Evolutionary conservation across 1,284 basidiomycete species (phyloP).

Genomic region (Pterula multifida): DNA sequence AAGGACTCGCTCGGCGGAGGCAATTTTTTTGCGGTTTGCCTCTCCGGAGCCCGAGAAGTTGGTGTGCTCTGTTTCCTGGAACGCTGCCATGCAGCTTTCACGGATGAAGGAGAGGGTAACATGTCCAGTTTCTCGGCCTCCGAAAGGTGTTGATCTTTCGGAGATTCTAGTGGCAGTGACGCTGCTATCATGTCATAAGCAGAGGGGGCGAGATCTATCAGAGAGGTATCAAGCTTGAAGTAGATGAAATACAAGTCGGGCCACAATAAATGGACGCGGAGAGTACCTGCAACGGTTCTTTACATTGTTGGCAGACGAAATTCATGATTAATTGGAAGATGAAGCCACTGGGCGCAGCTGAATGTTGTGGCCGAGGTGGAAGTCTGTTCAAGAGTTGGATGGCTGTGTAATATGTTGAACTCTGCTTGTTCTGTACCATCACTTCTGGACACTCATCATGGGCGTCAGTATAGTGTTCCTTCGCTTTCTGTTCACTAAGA

Average conservation of each 20-base stretch:
- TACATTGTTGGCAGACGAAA: constrained; percentile 75
- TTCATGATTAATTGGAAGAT: constrained; percentile 32
- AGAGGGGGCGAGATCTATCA: constrained; percentile 73
- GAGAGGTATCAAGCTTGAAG: constrained; percentile 66
- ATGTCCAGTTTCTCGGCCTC: constrained; percentile 42
- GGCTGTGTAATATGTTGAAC: too few species aligned
- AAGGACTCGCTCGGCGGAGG: constrained; percentile 73
- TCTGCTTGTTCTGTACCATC: too few species aligned
- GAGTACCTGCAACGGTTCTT: constrained; percentile 72
- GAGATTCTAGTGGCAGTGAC: constrained; percentile 48
- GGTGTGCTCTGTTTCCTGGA: constrained; percentile 28
- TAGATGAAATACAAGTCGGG: constrained; percentile 12
- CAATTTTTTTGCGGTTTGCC: constrained; percentile 38
- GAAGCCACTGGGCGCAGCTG: background rate
- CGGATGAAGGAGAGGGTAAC: constrained; percentile 43
- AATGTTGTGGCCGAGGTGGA: background rate
- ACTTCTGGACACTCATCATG: too few species aligned
- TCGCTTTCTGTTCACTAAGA: too few species aligned
- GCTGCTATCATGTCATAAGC: constrained; percentile 77
- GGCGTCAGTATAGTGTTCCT: too few species aligned
- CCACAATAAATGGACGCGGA: constrained; percentile 7
- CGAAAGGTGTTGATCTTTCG: constrained; percentile 27
- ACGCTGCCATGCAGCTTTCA: constrained; percentile 50
- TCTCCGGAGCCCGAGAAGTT: constrained; percentile 37
- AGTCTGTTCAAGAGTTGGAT: background rate